Percentiles rank a stretch among this genome's conserved stretches.
Evolutionary conservation across 2,329 filamentous ascomycete genomes (phyloP).

Genomic region (Chalara sp.): DNA sequence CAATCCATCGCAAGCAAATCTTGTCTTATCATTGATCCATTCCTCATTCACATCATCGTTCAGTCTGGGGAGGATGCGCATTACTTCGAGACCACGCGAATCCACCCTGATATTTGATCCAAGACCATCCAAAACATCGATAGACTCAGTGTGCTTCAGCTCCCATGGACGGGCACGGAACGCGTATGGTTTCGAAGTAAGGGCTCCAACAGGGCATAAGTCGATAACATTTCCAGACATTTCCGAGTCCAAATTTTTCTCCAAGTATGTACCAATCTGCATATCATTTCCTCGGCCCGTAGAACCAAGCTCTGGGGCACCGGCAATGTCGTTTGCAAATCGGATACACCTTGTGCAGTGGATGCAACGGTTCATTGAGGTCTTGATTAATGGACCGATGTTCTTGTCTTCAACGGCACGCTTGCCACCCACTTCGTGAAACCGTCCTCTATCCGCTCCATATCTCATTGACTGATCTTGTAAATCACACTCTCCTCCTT

Average conservation of each 20-base stretch:
- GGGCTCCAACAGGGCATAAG: constrained; percentile 91
- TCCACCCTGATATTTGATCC: constrained; percentile 95
- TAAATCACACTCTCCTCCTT: constrained; percentile 97
- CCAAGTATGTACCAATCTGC: constrained; percentile 96
- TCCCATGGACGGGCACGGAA: constrained; percentile 98
- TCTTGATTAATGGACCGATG: constrained; percentile 96
- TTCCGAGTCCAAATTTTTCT: constrained; percentile 88
- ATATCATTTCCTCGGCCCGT: constrained; percentile 94
- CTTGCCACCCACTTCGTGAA: constrained; percentile 94
- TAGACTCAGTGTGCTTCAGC: constrained; percentile 88
- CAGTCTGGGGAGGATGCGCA: constrained; percentile 85
- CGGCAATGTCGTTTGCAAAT: constrained; percentile 95
- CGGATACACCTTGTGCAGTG: constrained; percentile 97
- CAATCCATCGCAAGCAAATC: constrained; percentile 92
- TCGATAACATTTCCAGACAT: constrained; percentile 97
- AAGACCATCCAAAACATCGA: constrained; percentile 88
- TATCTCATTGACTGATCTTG: constrained; percentile 99
- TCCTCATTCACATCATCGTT: constrained; percentile 99
- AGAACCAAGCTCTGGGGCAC: constrained; percentile 90
- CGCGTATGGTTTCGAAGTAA: constrained; percentile 95
- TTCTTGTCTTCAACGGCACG: constrained; percentile 99
- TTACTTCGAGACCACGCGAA: constrained; percentile 87
- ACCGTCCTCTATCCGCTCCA: constrained; percentile 88
- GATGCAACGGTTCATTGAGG: constrained; percentile 99
- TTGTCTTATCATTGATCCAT: constrained; percentile 98